Evolutionary conservation across 148 eudicot species (phyloP).

Genomic region (Rheum nobile): DNA sequence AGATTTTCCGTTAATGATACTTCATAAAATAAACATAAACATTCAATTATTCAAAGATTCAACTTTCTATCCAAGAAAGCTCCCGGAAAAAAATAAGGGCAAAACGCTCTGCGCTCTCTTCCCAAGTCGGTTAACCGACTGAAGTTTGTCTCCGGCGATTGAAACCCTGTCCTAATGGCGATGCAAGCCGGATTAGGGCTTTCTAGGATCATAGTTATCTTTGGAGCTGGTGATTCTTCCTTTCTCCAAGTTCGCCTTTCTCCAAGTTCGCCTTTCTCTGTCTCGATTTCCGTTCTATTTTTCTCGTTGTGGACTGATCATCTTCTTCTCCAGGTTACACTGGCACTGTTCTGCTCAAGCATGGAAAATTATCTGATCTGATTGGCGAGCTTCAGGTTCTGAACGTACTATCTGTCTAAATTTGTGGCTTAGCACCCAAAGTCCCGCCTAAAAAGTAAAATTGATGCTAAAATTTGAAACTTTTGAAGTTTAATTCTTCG

Average conservation of each 20-base stretch:
- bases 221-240: conserved; percentile 37
- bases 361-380: conserved; percentile 60
- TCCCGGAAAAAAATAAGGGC: neutral
- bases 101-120: neutral
- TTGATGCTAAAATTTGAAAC: neutral
- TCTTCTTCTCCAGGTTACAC: conserved; percentile 45
- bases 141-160: neutral
- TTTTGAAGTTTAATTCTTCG: neutral
- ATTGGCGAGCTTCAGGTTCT: conserved; percentile 74
- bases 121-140: neutral
- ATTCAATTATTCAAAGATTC: neutral
- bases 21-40: too few species aligned
- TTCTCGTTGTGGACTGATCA: neutral
- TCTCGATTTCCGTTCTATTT: neutral
- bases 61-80: neutral
- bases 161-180: conserved; percentile 26
- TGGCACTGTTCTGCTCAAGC: conserved; percentile 53
- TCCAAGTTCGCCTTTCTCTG: neutral
- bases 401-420: neutral
- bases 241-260: neutral
- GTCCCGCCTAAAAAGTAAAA: neutral
- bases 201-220: conserved; percentile 39
- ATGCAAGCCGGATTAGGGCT: conserved; percentile 57
- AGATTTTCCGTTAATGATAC: too few species aligned
- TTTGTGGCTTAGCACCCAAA: neutral